Evolutionary conservation across 23 red algal genomes (phyloP).

Genomic region (Pyropia haitanensis): DNA sequence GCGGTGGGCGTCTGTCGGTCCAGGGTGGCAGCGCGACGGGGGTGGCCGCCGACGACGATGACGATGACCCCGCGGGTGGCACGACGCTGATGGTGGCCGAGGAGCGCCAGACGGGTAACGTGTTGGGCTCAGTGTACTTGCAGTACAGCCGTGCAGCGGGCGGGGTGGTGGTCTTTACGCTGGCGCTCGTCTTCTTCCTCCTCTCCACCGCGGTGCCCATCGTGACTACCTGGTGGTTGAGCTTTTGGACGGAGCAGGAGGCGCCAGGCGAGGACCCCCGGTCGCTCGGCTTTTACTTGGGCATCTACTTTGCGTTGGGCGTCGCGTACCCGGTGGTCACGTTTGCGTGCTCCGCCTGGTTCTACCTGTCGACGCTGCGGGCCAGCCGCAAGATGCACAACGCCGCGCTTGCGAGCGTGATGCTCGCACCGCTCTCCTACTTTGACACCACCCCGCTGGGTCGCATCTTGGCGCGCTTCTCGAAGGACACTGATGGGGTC

Average conservation of each 20-base stretch:
- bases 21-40: background rate
- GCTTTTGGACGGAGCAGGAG: slow-evolving; percentile 61
- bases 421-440: slow-evolving; percentile 51
- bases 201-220: background rate
- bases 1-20: too few species aligned
- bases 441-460: slow-evolving; percentile 83
- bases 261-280: background rate
- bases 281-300: slow-evolving; percentile 9
- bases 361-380: slow-evolving; percentile 9
- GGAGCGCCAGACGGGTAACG: slow-evolving; percentile 65
- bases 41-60: background rate
- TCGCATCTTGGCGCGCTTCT: slow-evolving; percentile 70
- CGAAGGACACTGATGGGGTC: slow-evolving; percentile 40
- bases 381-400: slow-evolving; percentile 52
- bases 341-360: slow-evolving; percentile 7
- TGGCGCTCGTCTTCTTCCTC: background rate
- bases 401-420: slow-evolving; percentile 32
- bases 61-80: background rate
- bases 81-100: slow-evolving; percentile 22
- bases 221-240: slow-evolving; percentile 70
- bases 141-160: slow-evolving; percentile 1
- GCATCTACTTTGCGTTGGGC: slow-evolving; percentile 17
- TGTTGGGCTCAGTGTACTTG: slow-evolving; percentile 3
- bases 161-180: background rate
- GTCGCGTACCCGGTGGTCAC: background rate